phyloP scores from a whole-genome alignment of 495 filamentous ascomycete species.

The Penicillium ochrochloron region DNA sequence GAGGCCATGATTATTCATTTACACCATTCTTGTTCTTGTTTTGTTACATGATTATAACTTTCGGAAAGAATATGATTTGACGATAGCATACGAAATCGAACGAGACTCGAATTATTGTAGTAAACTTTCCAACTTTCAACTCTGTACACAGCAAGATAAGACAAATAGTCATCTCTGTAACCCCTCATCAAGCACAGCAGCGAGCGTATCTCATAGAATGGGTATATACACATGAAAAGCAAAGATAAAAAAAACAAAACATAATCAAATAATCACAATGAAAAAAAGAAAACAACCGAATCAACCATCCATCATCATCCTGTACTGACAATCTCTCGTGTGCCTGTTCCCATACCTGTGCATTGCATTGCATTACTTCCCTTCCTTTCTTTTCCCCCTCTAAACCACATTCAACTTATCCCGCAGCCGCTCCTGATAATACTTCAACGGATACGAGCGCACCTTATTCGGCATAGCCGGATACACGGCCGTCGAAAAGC shows the following conservation, averaged over 20 bases:
- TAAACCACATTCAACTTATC: conserved; percentile 38
- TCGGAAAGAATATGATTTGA: conserved; percentile 8
- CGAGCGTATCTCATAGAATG: conserved; percentile 28
- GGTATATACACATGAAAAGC: conserved; percentile 21
- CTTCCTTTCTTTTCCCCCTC: neutral
- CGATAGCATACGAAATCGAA: conserved; percentile 17
- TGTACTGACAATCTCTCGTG: neutral
- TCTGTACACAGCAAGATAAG: conserved; percentile 11
- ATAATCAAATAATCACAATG: neutral
- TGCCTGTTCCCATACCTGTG: neutral
- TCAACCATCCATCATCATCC: neutral
- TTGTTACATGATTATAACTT: neutral
- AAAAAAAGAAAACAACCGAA: conserved; percentile 7
- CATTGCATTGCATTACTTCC: neutral
- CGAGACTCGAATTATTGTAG: neutral
- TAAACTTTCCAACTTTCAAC: neutral
- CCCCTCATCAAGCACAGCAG: conserved; percentile 13
- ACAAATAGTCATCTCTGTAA: conserved; percentile 11
- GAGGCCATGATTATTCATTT: conserved; percentile 1
- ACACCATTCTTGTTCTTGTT: conserved; percentile 6
- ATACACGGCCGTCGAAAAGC: conserved; percentile 44
- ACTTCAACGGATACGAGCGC: conserved; percentile 37
- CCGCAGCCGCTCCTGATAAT: conserved; percentile 38
- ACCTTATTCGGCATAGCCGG: conserved; percentile 41
- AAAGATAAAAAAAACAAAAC: conserved; percentile 6